These are phyloP conservation scores for Rhizodiscina lignyota DNA, from an alignment of 495 filamentous ascomycete genomes.

Conservation along the genomic window DNA sequence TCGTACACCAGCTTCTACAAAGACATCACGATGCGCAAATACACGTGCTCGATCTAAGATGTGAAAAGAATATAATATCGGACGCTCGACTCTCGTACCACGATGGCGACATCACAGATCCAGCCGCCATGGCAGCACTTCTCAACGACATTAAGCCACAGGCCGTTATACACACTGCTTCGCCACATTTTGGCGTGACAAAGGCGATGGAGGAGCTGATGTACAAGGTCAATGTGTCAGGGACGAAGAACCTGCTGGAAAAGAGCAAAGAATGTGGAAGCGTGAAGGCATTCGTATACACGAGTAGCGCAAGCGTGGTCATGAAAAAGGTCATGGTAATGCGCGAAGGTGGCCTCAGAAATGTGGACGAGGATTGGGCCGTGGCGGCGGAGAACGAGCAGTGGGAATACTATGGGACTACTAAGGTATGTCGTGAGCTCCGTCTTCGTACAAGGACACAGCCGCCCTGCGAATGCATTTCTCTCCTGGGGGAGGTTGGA, in stretches of 20 bases:
- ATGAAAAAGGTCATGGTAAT: constrained; percentile 31
- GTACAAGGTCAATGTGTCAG: constrained; percentile 83
- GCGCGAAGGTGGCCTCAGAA: constrained; percentile 63
- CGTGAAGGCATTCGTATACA: constrained; percentile 90
- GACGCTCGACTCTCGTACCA: constrained; percentile 58
- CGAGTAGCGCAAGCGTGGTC: constrained; percentile 75
- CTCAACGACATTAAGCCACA: constrained; percentile 43
- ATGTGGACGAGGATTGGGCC: constrained; percentile 80
- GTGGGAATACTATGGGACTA: constrained; percentile 68
- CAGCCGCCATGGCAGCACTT: constrained; percentile 39
- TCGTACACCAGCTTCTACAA: constrained; percentile 29
- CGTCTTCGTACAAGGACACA: constrained; percentile 3
- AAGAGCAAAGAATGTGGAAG: constrained; percentile 47
- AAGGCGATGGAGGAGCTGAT: constrained; percentile 42
- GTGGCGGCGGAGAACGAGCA: constrained; percentile 52
- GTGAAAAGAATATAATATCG: constrained; percentile 46
- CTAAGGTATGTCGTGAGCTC: constrained; percentile 44
- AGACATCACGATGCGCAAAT: constrained; percentile 37
- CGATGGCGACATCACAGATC: constrained; percentile 74
- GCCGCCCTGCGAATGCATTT: not conserved
- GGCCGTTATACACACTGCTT: constrained; percentile 87
- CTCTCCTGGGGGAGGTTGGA: too few relatives aligned
- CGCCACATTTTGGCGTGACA: constrained; percentile 10
- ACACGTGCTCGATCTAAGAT: constrained; percentile 75
- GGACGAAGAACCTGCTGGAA: constrained; percentile 63